A percentile compares a stretch with the other conserved stretches of the same genome.
Evolutionary conservation across 208 protist genomes (phyloP).

Genomic region (Leishmania guyanensis): DNA sequence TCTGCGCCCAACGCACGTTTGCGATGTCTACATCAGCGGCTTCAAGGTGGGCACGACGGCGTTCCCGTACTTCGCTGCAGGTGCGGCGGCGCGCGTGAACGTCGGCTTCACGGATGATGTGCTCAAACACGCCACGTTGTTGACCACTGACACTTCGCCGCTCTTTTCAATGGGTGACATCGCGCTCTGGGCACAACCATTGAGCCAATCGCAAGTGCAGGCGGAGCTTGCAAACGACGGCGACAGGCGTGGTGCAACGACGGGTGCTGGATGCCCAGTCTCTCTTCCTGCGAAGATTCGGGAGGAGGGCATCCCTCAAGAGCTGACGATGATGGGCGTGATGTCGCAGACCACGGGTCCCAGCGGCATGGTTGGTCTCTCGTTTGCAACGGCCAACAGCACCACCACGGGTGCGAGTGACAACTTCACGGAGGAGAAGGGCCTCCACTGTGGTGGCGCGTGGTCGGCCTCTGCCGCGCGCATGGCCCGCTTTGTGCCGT

Average conservation of each 20-base stretch:
- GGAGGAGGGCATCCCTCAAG: constrained; percentile 55
- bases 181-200: constrained; percentile 69
- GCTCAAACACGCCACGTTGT: constrained; percentile 26
- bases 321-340: constrained; percentile 17
- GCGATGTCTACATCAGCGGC: constrained; percentile 76
- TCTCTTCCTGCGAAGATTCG: constrained; percentile 43
- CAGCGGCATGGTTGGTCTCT: neutral
- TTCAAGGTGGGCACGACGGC: constrained; percentile 55
- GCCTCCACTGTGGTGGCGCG: neutral
- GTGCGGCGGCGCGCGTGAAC: constrained; percentile 53
- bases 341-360: neutral
- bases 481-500: constrained; percentile 74
- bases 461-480: constrained; percentile 31
- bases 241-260: constrained; percentile 2
- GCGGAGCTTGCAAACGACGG: constrained; percentile 49
- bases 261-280: neutral
- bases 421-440: neutral
- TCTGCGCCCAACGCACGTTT: constrained; percentile 43
- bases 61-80: constrained; percentile 51
- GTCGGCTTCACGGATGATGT: constrained; percentile 49
- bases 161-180: constrained; percentile 77
- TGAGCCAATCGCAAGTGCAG: constrained; percentile 70
- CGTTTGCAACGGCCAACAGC: neutral
- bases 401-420: neutral
- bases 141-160: constrained; percentile 33